Evolutionary conservation across 495 filamentous ascomycete species (phyloP).

Genomic region (Astrocystis sublimbata): DNA sequence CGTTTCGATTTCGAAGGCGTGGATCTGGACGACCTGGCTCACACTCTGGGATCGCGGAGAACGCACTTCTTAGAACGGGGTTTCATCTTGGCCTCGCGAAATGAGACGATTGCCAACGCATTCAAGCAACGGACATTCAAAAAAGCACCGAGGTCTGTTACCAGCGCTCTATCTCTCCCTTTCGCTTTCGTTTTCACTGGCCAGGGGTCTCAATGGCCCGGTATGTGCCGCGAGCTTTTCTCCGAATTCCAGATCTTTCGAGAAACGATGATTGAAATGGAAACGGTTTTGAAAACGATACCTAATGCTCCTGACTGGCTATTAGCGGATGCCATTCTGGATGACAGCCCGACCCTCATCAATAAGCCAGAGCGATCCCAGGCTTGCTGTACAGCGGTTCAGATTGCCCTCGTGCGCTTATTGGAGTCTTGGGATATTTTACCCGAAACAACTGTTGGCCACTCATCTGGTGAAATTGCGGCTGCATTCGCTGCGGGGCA

Average conservation of each 20-base stretch:
- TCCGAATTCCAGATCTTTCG: constrained; percentile 17
- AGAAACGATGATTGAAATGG: constrained; percentile 22
- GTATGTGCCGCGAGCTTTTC: constrained; percentile 44
- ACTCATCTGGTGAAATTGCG: constrained; percentile 60
- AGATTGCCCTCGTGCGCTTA: constrained; percentile 49
- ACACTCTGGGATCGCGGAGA: constrained; percentile 37
- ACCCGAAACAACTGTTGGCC: constrained; percentile 51
- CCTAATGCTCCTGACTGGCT: constrained; percentile 11
- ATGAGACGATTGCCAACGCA: not conserved
- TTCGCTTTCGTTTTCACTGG: constrained; percentile 42
- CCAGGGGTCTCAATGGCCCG: constrained; percentile 54
- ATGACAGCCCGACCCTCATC: not conserved
- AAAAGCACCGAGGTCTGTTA: not conserved
- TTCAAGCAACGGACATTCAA: not conserved
- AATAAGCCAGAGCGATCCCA: constrained; percentile 31
- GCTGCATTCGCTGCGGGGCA: constrained; percentile 43
- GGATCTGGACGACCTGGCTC: constrained; percentile 34
- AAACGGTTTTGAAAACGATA: constrained; percentile 19
- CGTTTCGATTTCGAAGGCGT: constrained; percentile 25
- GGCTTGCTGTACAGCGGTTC: constrained; percentile 42
- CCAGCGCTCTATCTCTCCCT: constrained; percentile 9
- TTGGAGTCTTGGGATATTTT: constrained; percentile 47
- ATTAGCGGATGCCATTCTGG: not conserved
- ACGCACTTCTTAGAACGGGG: constrained; percentile 25
- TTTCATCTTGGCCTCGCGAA: constrained; percentile 29